phyloP scores from a whole-genome alignment of 129 eudicot species.

The sunflower (Helianthus annuus) region DNA sequence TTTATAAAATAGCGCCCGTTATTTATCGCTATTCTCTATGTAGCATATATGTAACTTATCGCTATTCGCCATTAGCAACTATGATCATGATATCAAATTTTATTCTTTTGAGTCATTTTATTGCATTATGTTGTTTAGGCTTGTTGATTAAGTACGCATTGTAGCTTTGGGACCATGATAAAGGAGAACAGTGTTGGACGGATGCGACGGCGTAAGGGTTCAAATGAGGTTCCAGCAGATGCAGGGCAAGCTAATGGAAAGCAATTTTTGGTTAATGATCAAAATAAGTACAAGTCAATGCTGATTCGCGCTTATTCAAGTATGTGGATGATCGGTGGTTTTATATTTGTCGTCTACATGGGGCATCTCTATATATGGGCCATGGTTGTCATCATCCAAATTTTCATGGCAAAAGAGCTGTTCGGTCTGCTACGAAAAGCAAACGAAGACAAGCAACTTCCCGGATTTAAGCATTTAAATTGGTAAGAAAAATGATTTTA shows the following conservation, averaged over 20 bases:
- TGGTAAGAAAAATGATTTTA: constrained; percentile 34
- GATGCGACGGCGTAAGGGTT: too few species aligned
- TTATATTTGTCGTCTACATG: constrained; percentile 70
- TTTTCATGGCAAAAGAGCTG: constrained; percentile 85
- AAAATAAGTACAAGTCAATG: constrained; percentile 65
- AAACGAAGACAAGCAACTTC: constrained; percentile 77
- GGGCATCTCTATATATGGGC: constrained; percentile 99
- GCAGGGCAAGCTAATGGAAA: too few species aligned
- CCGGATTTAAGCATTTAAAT: constrained; percentile 84
- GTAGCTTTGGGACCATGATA: constrained; percentile 7
- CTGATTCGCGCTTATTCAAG: constrained; percentile 70
- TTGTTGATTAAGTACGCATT: constrained; percentile 16
- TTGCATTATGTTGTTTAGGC: constrained; percentile 15
- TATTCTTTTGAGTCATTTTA: background rate
- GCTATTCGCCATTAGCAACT: too few species aligned
- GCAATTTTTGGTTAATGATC: too few species aligned
- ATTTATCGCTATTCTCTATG: too few species aligned
- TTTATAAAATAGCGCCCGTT: too few species aligned
- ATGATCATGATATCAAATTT: too few species aligned
- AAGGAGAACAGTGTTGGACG: too few species aligned
- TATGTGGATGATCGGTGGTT: constrained; percentile 96
- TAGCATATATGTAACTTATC: too few species aligned
- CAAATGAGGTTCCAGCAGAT: too few species aligned
- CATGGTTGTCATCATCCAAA: constrained; percentile 81
- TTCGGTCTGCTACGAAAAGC: constrained; percentile 69